Evolutionary conservation across 1,284 basidiomycete genomes (phyloP), one percentile per base, ranked within the genome.

Genomic region (Cryptococcus sp.): DNA sequence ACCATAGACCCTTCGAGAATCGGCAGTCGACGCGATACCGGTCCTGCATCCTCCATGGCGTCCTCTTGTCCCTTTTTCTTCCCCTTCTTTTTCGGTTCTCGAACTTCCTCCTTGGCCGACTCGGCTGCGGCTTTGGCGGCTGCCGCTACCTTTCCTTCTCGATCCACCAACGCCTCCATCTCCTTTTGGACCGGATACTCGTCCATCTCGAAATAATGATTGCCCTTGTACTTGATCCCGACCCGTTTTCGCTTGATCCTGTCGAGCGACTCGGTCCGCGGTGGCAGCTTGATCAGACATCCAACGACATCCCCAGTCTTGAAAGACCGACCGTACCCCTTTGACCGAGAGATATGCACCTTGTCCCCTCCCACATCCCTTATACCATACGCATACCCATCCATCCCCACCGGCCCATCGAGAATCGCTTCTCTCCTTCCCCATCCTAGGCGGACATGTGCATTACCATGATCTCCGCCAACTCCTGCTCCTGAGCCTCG

Each of bases 191-290:
- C 82, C 1, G 84, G 75, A 68, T 97, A 97, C 71, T 98, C 94
- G 57, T 91, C 78, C 55, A 84, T 85, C 73, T 99, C 95, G 69
- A 97, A 97, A 69, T 95, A 94, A 54, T 90, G 84, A 71, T 94
- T 90, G n/a, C 87, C 88, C 71, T 93, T 93, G 76, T 91, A 90
- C 50, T 89, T 85, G 65, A 99, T 94, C 2, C 93, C 82, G 47
- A 93, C 86, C 44, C 92, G 85, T 68, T 89, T 86, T 45, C 92
- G 82, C 58, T 84, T 82, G 52, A 93, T 74, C 58, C 83, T 82
- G 1, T 84, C 85, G 71, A 2, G 78, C 77, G 59, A 5, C 81
- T 77, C 56, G 31, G 79, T 77, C 34, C 79, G 78, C 0, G 80
- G 76, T 1, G 94, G 94, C 2, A 98, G 80, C 2, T 34, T 46